Evolutionary conservation across 306 rosid species (phyloP), one percentile per base, ranked within the genome.

Genomic region (Benincasa hispida): DNA sequence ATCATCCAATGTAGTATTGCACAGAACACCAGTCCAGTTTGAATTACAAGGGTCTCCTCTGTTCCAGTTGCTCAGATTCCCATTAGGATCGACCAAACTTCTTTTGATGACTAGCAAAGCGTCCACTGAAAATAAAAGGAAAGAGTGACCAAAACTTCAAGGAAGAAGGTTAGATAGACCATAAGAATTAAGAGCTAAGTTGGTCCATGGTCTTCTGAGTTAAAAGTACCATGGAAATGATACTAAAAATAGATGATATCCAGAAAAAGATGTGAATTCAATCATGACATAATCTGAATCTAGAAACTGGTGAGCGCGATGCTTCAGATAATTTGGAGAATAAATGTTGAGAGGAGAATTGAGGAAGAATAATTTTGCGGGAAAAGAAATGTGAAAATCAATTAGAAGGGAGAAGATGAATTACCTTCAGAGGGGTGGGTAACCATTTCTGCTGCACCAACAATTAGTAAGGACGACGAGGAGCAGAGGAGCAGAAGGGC

Each of bases 1-100:
- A 85, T 90, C 98, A 1, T 25, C 68, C 27, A 76, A 41, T 72
- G 91, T 53, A 13, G 2, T 42, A 59, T 86, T 88, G 93, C 99
- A 95, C 58, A 81, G 9, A 83, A 95, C 89, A 45, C 99, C 92
- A 24, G 84, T 92, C 99, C 99, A 95, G 10, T 51, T 81, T 35
- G 88, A 77, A 5, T 84, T 81, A 77, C 99, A 95, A 13, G 99
- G 98, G 77, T 95, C 98, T 61, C 96, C 96, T 5, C 10, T 37
- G 61, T 85, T 69, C 99, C 99, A 95, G 72, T 82, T 89, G 79
- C 83, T 90, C 86, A 95, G 85, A 86, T 89, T 92, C 79, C 87
- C 72, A 77, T 89, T 81, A 37, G 90, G 87, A 85, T 95, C 98
- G 55, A 74, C 56, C 92, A 95, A 84, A 74, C 76, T 81, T 24